Conservation (phyloP, 2,329 filamentous ascomycete genomes). For the Aspergillus versicolor region DNA sequence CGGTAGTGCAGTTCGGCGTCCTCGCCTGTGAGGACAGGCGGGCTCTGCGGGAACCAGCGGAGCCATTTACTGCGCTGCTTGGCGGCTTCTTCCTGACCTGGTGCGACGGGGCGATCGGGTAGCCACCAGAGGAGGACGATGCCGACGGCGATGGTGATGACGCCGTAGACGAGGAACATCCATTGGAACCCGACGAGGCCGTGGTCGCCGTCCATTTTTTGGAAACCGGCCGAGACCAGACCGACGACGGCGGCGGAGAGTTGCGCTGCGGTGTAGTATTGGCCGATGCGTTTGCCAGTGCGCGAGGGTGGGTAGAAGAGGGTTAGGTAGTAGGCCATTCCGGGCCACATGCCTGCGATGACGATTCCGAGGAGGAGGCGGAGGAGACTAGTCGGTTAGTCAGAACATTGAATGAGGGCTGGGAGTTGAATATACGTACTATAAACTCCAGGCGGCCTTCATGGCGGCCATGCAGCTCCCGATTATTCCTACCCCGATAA, state of each 20-base stretch:
- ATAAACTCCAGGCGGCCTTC: constrained; percentile 78
- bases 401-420: neutral
- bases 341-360: constrained; percentile 92
- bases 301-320: constrained; percentile 87
- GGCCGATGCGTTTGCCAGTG: constrained; percentile 82
- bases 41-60: constrained; percentile 66
- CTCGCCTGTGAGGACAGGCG: constrained; percentile 71
- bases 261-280: constrained; percentile 86
- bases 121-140: constrained; percentile 83
- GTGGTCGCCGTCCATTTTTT: constrained; percentile 77
- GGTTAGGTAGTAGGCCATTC: constrained; percentile 90
- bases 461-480: constrained; percentile 82
- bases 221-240: constrained; percentile 85
- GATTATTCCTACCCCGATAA: constrained; percentile 81
- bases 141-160: constrained; percentile 71
- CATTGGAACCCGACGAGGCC: constrained; percentile 67
- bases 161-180: constrained; percentile 87
- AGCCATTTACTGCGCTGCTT: constrained; percentile 33
- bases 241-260: constrained; percentile 87
- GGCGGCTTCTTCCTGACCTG: constrained; percentile 43
- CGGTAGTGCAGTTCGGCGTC: constrained; percentile 81
- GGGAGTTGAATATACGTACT: constrained; percentile 49
- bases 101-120: constrained; percentile 75
- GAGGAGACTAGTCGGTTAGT: constrained; percentile 52
- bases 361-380: constrained; percentile 82